A percentile compares a stretch with the other conserved stretches of the same genome.
These are phyloP conservation scores for Nemophila menziesii DNA, from an alignment of 257 asterid species.

Conservation along the genomic window DNA sequence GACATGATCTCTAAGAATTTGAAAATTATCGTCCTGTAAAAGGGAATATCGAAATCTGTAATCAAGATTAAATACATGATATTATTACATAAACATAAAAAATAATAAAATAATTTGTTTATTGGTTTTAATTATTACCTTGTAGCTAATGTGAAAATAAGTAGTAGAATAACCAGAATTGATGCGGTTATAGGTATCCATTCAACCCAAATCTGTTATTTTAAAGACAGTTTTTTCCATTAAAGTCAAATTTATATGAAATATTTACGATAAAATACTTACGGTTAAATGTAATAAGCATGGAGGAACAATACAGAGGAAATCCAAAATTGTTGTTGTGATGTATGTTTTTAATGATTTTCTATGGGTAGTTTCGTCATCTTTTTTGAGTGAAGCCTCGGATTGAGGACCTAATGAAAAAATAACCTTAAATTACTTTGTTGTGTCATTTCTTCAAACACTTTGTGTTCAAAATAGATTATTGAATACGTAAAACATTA, in stretches of 20 bases:
- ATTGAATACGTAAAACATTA: no score
- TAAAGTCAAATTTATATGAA: neutral
- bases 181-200: conserved; percentile 47
- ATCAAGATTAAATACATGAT: conserved; percentile 28
- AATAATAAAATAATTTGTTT: no score
- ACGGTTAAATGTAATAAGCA: conserved; percentile 52
- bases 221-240: conserved; percentile 8
- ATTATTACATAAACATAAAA: neutral
- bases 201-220: conserved; percentile 64
- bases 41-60: conserved; percentile 47
- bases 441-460: no score
- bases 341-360: conserved; percentile 32
- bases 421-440: conserved; percentile 6
- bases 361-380: conserved; percentile 27
- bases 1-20: conserved; percentile 37
- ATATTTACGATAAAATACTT: conserved; percentile 23
- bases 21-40: conserved; percentile 40
- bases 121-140: conserved; percentile 33
- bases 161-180: conserved; percentile 30
- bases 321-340: conserved; percentile 37
- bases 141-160: conserved; percentile 21
- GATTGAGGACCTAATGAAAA: conserved; percentile 21
- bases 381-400: conserved; percentile 31
- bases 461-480: neutral
- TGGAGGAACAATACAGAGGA: conserved; percentile 43